Percentiles rank a stretch among this genome's conserved stretches.
These are phyloP conservation scores for Ceratocystiopsis sp. DNA, from an alignment of 2,329 filamentous ascomycete genomes.

Conservation along the genomic window DNA sequence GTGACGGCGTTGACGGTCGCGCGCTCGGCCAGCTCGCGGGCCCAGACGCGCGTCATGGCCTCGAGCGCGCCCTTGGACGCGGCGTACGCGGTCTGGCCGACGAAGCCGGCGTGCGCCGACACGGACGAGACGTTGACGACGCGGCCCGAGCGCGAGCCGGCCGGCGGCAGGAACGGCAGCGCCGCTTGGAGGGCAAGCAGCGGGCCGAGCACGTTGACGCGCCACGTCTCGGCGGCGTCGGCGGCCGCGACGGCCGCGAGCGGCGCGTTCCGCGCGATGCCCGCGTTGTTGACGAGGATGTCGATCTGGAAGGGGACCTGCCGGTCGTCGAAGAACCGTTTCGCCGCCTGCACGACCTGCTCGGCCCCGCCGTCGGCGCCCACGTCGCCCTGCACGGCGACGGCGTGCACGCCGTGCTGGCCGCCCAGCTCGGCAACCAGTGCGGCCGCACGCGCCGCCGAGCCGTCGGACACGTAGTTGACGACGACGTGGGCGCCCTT, in stretches of 20 bases:
- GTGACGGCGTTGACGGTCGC: slow-evolving; percentile 41
- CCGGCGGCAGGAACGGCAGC: slow-evolving; percentile 48
- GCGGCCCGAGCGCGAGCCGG: slow-evolving; percentile 44
- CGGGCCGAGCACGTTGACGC: slow-evolving; percentile 68
- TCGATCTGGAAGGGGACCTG: slow-evolving; percentile 46
- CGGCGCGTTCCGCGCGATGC: slow-evolving; percentile 46
- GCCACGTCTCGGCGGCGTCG: slow-evolving; percentile 57
- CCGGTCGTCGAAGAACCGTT: slow-evolving; percentile 36
- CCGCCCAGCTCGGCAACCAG: slow-evolving; percentile 43
- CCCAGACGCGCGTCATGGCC: slow-evolving; percentile 42
- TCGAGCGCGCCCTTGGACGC: slow-evolving; percentile 41
- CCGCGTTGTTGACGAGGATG: slow-evolving; percentile 80
- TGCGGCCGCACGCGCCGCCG: slow-evolving; percentile 29
- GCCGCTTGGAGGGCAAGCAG: slow-evolving; percentile 61
- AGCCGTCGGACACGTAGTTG: slow-evolving; percentile 43
- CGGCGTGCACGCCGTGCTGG: slow-evolving; percentile 40
- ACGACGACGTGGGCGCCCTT: slow-evolving; percentile 55
- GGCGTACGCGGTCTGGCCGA: slow-evolving; percentile 38
- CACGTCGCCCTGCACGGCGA: slow-evolving; percentile 56
- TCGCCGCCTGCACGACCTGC: slow-evolving; percentile 23
- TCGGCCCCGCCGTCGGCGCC: slow-evolving; percentile 25
- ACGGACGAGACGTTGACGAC: slow-evolving; percentile 40
- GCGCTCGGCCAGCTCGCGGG: slow-evolving; percentile 34
- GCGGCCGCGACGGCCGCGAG: slow-evolving; percentile 43
- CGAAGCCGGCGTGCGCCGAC: slow-evolving; percentile 34